phyloP scores from a whole-genome alignment of 2,329 filamentous ascomycete species.

The Amylocarpus encephaloides region DNA sequence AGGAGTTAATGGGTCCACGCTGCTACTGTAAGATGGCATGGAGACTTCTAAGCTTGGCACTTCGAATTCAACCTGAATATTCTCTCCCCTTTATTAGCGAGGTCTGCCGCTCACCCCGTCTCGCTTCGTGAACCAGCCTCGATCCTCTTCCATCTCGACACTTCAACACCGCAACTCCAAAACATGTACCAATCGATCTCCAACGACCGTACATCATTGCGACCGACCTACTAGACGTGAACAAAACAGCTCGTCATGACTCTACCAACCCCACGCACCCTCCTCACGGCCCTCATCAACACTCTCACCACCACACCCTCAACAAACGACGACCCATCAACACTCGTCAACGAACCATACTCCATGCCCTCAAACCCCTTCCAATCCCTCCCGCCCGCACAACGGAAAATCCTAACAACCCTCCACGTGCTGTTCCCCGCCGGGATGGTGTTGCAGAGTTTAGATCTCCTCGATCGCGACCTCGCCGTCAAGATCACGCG shows the following conservation, averaged over 20 bases:
- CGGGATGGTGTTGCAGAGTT: slow-evolving; percentile 66
- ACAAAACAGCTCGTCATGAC: slow-evolving; percentile 2
- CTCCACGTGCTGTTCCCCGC: slow-evolving; percentile 77
- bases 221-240: neutral
- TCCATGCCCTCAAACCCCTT: slow-evolving; percentile 18
- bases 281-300: slow-evolving; percentile 28
- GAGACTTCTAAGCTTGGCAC: too few species aligned
- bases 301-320: slow-evolving; percentile 16
- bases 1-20: too few species aligned
- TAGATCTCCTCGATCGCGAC: slow-evolving; percentile 78
- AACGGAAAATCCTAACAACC: slow-evolving; percentile 42
- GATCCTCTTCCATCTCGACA: neutral
- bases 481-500: slow-evolving; percentile 55
- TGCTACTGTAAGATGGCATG: too few species aligned
- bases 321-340: neutral
- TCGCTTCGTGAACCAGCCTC: neutral
- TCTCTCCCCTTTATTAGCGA: slow-evolving; percentile 9
- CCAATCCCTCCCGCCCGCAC: slow-evolving; percentile 15
- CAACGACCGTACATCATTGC: neutral
- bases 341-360: neutral
- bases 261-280: slow-evolving; percentile 24
- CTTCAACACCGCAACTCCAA: neutral
- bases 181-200: neutral
- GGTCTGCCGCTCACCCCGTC: neutral
- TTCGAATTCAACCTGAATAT: slow-evolving; percentile 4